Evolutionary conservation across 2,329 filamentous ascomycete species (phyloP), one percentile per base, ranked within the genome.

Genomic region (Phialophora verrucosa): DNA sequence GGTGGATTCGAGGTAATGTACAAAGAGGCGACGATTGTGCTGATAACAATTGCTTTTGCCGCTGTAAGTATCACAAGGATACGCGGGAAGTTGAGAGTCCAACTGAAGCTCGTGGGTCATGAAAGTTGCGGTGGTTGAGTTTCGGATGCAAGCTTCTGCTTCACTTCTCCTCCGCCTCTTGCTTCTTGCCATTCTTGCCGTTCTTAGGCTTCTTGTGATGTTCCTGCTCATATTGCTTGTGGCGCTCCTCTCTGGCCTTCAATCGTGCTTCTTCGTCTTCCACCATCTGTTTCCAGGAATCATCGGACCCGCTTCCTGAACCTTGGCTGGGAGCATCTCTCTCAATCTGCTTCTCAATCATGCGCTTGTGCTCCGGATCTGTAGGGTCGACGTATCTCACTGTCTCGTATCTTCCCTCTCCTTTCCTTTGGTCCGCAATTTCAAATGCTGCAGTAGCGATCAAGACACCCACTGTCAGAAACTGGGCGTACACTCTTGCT

Each of bases 401-500:
- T 1, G 91, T 95, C 85, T 96, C 71, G 29, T 63, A 71, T 44
- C 69, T 68, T 14, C 90, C 91, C 91, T 96, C 77, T 75, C 85
- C 85, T 75, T 86, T 86, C 76, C 88, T 89, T 71, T 90, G 90
- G 79, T 99, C 95, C 62, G 82, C 83, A 50, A 88, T 85, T 87
- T 97, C 93, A 73, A 97, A 90, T 11, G 88, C 90, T 55, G 94
- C 92, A 35, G 88, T 91, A 64, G 91, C 88, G 75, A 96, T 86
- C 64, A 97, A 83, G 59, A 97, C 92, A 70, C 90, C 91, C 55
- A 97, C 83, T 4, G 93, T 96, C 73, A 96, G 82, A 5, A 91
- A 92, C 82, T 97, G 93, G 3, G 93, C 93, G 80, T 97, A 97
- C 71, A 97, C 90, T 86, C 93, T 90, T 27, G 93, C 93, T 84